Conservation (phyloP, 2,329 filamentous ascomycete genomes). For the Fusarium ramigenum region DNA sequence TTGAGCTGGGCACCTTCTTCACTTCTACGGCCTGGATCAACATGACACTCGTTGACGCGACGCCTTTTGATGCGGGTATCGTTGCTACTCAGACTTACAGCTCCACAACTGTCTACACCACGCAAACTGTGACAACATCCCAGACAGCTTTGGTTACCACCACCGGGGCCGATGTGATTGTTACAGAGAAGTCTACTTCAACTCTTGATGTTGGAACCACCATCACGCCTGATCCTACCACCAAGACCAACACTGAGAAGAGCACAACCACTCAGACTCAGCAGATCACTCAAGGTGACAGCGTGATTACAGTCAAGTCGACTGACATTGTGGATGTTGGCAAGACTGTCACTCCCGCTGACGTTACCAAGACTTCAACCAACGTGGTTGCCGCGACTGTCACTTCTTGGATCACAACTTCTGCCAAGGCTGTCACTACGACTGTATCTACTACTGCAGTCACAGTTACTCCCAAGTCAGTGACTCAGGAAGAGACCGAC, state of each 20-base stretch:
- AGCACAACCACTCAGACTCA: conserved; percentile 26
- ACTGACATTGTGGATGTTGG: conserved; percentile 45
- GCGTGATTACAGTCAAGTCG: conserved; percentile 42
- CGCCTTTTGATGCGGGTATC: conserved; percentile 28
- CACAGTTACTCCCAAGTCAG: conserved; percentile 39
- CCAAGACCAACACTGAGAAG: conserved; percentile 28
- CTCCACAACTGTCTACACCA: conserved; percentile 34
- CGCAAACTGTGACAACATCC: conserved; percentile 22
- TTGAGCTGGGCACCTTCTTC: conserved; percentile 34
- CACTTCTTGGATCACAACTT: conserved; percentile 26
- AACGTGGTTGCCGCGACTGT: conserved; percentile 23
- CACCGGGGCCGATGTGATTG: conserved; percentile 12
- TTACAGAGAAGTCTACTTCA: conserved; percentile 27
- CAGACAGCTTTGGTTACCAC: conserved; percentile 29
- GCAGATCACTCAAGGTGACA: conserved; percentile 20
- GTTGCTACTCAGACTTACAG: conserved; percentile 9
- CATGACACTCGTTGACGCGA: conserved; percentile 31
- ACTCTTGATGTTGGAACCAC: conserved; percentile 33
- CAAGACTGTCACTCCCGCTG: conserved; percentile 45
- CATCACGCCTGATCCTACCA: conserved; percentile 30
- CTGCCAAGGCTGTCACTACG: conserved; percentile 26
- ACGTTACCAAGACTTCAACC: conserved; percentile 36
- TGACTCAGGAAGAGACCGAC: conserved; percentile 22
- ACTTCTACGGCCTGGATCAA: conserved; percentile 35
- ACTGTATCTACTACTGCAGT: conserved; percentile 22